Evolutionary conservation across 306 rosid genomes (phyloP), one percentile per base, ranked within the genome.

Genomic region (Cyclanthera cordifolia): DNA sequence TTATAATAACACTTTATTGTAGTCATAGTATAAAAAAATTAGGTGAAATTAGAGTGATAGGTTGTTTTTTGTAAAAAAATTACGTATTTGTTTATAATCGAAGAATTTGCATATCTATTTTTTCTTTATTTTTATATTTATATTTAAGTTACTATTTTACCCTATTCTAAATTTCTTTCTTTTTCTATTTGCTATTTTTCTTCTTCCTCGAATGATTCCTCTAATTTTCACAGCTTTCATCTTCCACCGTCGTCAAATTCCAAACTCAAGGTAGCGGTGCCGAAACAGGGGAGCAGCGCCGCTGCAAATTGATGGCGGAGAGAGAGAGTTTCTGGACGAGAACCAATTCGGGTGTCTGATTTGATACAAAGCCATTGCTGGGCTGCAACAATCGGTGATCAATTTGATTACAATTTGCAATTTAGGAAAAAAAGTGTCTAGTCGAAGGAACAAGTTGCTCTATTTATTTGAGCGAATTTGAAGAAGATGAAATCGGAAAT

Each of bases 231-330:
- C 79, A 41, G 70, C 82, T 54, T 32, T 88, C 21, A 78, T 61
- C 43, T 86, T 76, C 84, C 13, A 54, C 86, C 66, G 77, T 83
- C 61, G 57, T 73, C 3, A 88, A 81, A 77, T 86, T 85, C 32
- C 84, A 80, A 15, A 71, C 78, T 25, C 83, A 84, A 67, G 72
- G 80, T 23, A 67, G 80, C 0, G 4, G 78, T 53, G 67, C 60
- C 25, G 27, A 79, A 34, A 17, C 71, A 49, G 12, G 72, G 76
- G 13, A 37, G 77, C 0, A 8, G 75, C 25, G 48, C 76, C 64
- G 19, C 58, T 80, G 20, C 81, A 46, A 34, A 64, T 83, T 1
- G 74, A 64, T 50, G 50, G 34, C 24, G 61, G 58, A 13, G 86
- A 77, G 0, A 80, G 77, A 16, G 85, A 78, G 7, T 77, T 83